These are phyloP conservation scores for Rhizopogon rudus DNA, from an alignment of 768 basidiomycete species.

Conservation along the genomic window DNA sequence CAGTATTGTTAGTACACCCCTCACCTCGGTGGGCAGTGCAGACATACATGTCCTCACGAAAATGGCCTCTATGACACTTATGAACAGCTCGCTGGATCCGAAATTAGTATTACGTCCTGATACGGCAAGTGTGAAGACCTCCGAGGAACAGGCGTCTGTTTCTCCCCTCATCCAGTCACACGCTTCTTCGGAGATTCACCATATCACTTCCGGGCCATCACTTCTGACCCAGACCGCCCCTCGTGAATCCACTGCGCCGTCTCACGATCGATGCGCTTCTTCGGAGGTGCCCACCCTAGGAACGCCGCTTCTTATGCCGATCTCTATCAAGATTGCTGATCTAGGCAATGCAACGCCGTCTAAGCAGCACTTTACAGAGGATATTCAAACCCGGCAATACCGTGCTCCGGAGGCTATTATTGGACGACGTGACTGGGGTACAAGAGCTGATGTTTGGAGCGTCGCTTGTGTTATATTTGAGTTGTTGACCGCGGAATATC, in stretches of 20 bases:
- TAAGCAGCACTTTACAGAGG: conserved; percentile 88
- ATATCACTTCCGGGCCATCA: conserved; percentile 38
- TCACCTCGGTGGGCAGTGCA: conserved; percentile 38
- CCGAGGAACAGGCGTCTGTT: conserved; percentile 4
- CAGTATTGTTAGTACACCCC: conserved; percentile 50
- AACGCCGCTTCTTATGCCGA: conserved; percentile 31
- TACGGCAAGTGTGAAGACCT: background rate
- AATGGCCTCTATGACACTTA: conserved; percentile 21
- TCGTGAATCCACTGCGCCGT: conserved; percentile 8
- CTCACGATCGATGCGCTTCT: conserved; percentile 16
- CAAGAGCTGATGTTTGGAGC: conserved; percentile 86
- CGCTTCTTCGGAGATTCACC: conserved; percentile 11
- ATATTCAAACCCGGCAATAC: conserved; percentile 96
- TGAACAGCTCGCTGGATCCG: conserved; percentile 1
- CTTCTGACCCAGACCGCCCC: conserved; percentile 66
- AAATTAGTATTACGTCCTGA: background rate
- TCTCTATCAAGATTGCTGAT: conserved; percentile 91
- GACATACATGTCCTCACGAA: conserved; percentile 36
- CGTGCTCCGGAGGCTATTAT: conserved; percentile 92
- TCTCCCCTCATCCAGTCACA: conserved; percentile 24
- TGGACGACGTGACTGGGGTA: conserved; percentile 82
- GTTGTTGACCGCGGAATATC: conserved; percentile 84
- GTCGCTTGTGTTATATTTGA: conserved; percentile 91
- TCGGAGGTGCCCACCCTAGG: conserved; percentile 18
- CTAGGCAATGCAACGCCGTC: conserved; percentile 92